phyloP scores from a whole-genome alignment of 495 filamentous ascomycete genomes.

The Neurospora pannonica region DNA sequence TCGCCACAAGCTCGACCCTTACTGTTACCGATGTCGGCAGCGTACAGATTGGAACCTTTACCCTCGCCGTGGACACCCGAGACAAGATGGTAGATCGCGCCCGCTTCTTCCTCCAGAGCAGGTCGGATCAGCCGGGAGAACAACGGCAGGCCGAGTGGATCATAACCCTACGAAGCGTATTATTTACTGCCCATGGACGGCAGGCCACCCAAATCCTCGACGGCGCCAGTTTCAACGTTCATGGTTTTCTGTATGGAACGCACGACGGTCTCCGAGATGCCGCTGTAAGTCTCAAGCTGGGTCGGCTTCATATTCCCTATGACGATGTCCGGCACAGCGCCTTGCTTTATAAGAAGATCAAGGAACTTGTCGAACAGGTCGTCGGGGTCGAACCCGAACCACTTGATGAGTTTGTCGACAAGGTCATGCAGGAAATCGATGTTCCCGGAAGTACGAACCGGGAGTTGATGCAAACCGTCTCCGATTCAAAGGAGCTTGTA shows the following conservation, averaged over 20 bases:
- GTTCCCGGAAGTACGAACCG: conserved; percentile 63
- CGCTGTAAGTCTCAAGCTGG: conserved; percentile 81
- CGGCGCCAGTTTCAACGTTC: conserved; percentile 76
- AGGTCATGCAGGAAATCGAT: conserved; percentile 72
- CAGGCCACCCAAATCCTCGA: conserved; percentile 88
- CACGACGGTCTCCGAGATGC: conserved; percentile 83
- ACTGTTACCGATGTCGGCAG: conserved; percentile 70
- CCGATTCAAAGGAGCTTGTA: conserved; percentile 87
- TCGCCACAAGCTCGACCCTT: conserved; percentile 70
- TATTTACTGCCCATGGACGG: conserved; percentile 76
- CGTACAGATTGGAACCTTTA: conserved; percentile 74
- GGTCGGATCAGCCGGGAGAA: conserved; percentile 56
- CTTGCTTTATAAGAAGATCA: conserved; percentile 34
- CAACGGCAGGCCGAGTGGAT: conserved; percentile 93
- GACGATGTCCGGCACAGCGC: conserved; percentile 68
- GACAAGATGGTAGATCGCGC: conserved; percentile 85
- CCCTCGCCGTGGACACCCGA: conserved; percentile 80
- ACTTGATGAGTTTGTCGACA: conserved; percentile 56
- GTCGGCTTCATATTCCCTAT: conserved; percentile 79
- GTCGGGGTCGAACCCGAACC: conserved; percentile 23
- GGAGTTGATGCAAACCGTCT: conserved; percentile 72
- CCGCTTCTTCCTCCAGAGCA: conserved; percentile 74
- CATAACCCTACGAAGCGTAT: conserved; percentile 68
- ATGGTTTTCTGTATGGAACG: conserved; percentile 84
- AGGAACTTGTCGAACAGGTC: conserved; percentile 14